phyloP scores from a whole-genome alignment of 2,329 filamentous ascomycete species.

The Pseudogymnoascus verrucosus region DNA sequence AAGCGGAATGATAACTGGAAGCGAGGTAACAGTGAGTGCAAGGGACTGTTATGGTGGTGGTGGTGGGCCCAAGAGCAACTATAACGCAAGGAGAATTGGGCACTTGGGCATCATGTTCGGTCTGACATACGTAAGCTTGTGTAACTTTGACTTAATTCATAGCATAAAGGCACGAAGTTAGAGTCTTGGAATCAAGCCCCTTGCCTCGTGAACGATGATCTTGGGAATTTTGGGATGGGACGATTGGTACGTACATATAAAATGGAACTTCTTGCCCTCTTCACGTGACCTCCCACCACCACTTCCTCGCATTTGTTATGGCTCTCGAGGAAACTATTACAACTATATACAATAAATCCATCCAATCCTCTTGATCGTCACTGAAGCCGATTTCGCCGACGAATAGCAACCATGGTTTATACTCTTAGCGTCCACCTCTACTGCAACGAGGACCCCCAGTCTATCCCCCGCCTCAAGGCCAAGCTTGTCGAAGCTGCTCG shows the following conservation, averaged over 20 bases:
- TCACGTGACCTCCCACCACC: not conserved
- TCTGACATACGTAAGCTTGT: not conserved
- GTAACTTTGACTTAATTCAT: not conserved
- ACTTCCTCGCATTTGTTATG: not conserved
- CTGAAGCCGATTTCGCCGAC: not conserved
- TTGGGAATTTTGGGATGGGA: not conserved
- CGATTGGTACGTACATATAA: not conserved
- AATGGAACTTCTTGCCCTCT: not conserved
- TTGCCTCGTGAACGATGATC: not conserved
- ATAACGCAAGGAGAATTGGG: not conserved
- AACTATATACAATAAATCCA: not conserved
- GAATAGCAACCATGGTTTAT: constrained; percentile 48
- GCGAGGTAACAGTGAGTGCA: not conserved
- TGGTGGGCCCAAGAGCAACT: not conserved
- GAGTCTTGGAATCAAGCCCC: not conserved
- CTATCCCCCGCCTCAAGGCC: constrained; percentile 58
- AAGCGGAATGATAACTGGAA: not conserved
- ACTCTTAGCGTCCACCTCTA: constrained; percentile 62
- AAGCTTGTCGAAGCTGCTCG: constrained; percentile 70
- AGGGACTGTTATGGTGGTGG: not conserved
- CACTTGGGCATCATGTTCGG: not conserved
- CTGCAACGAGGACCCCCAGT: constrained; percentile 57
- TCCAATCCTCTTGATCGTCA: not conserved
- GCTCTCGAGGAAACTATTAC: not conserved
- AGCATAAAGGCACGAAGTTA: not conserved